Percentiles rank a stretch among this genome's conserved stretches.
phyloP scores from a whole-genome alignment of 805 yeast species.

The Metschnikowia colocasiae region DNA sequence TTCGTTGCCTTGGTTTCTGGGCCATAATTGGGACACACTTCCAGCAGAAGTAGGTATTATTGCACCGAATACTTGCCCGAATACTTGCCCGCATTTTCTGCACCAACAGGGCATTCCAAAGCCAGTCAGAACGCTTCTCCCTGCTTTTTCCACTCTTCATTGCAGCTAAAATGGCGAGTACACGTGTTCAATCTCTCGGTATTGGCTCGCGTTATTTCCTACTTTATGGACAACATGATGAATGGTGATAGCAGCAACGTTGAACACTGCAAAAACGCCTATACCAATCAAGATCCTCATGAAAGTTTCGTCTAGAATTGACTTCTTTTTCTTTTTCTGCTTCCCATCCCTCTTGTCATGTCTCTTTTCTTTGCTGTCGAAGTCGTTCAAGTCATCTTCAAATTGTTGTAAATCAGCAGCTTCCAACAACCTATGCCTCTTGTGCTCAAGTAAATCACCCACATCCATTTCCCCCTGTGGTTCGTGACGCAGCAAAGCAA shows the following conservation, averaged over 20 bases:
- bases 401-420: neutral
- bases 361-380: neutral
- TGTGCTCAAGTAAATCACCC: neutral
- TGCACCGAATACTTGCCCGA: neutral
- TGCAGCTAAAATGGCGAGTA: slow-evolving; percentile 11
- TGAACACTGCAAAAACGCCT: slow-evolving; percentile 32
- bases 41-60: too few relatives aligned
- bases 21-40: too few relatives aligned
- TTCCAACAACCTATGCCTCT: neutral
- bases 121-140: too few relatives aligned
- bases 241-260: slow-evolving; percentile 34
- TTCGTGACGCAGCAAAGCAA: slow-evolving; percentile 1
- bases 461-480: neutral
- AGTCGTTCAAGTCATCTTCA: neutral
- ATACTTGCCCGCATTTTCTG: too few relatives aligned
- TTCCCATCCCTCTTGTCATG: slow-evolving; percentile 3
- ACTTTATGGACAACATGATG: slow-evolving; percentile 36
- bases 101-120: too few relatives aligned
- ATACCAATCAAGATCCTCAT: slow-evolving; percentile 34
- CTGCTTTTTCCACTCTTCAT: neutral
- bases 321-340: slow-evolving; percentile 4
- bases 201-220: slow-evolving; percentile 27
- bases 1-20: too few relatives aligned
- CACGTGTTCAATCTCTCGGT: slow-evolving; percentile 33
- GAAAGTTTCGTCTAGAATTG: slow-evolving; percentile 17